Evolutionary conservation across 495 filamentous ascomycete species (phyloP).

Genomic region (Aspergillus indologenus): DNA sequence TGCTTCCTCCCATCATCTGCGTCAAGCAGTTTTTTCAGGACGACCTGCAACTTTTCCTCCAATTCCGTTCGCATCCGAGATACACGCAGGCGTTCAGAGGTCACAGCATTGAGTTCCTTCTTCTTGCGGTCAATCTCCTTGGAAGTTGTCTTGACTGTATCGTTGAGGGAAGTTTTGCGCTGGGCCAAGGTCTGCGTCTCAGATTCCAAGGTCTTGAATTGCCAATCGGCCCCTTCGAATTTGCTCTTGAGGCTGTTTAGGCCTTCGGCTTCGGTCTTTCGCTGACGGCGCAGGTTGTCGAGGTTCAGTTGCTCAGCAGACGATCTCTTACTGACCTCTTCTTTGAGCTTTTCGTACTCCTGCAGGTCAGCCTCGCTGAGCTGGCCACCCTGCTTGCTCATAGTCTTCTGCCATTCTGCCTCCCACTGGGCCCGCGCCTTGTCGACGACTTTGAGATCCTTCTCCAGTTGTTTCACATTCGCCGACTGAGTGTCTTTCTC

Average conservation of each 20-base stretch:
- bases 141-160: constrained; percentile 60
- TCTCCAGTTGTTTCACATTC: constrained; percentile 67
- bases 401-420: constrained; percentile 73
- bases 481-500: constrained; percentile 68
- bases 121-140: constrained; percentile 85
- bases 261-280: constrained; percentile 85
- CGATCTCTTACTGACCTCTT: constrained; percentile 82
- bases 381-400: constrained; percentile 81
- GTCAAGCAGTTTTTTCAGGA: constrained; percentile 72
- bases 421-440: constrained; percentile 91
- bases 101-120: constrained; percentile 78
- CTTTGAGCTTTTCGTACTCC: constrained; percentile 81
- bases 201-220: constrained; percentile 65
- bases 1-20: constrained; percentile 81
- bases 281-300: constrained; percentile 76
- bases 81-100: constrained; percentile 77
- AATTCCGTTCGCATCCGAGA: constrained; percentile 80
- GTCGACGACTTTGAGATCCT: constrained; percentile 76
- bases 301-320: constrained; percentile 78
- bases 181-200: constrained; percentile 69
- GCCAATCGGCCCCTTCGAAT: constrained; percentile 72
- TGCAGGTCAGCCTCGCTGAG: constrained; percentile 82
- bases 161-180: constrained; percentile 57
- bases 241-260: constrained; percentile 82
- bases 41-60: constrained; percentile 83